Percentiles rank a stretch among this genome's conserved stretches.
phyloP scores from a whole-genome alignment of 2,329 filamentous ascomycete genomes.

The Nemania sp. region DNA sequence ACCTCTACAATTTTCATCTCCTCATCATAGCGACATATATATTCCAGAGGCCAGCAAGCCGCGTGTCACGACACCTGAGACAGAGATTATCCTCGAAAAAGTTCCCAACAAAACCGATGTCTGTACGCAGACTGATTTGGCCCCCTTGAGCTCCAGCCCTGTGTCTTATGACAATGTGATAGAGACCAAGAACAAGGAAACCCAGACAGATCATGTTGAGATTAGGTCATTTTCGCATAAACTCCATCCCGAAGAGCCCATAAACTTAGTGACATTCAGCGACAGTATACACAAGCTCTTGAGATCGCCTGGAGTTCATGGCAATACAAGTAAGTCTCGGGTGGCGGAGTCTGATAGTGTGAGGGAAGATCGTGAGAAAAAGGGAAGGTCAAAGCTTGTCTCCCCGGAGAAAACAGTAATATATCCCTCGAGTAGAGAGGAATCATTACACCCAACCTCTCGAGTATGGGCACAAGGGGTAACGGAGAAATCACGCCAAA shows the following conservation, averaged over 20 bases:
- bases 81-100: background rate
- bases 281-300: too few species aligned
- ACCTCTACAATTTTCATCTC: background rate
- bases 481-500: slow-evolving; percentile 12
- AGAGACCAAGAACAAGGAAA: slow-evolving; percentile 1
- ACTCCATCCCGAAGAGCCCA: background rate
- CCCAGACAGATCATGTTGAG: background rate
- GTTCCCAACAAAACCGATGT: background rate
- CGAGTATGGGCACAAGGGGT: slow-evolving; percentile 12
- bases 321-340: background rate
- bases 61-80: background rate
- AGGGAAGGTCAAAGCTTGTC: background rate
- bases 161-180: background rate
- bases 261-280: background rate
- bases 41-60: background rate
- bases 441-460: slow-evolving; percentile 15
- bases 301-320: background rate
- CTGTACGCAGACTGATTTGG: background rate
- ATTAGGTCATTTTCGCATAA: background rate
- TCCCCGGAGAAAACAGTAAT: background rate
- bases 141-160: background rate
- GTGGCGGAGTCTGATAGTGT: background rate
- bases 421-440: background rate
- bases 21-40: background rate
- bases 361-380: background rate